Base-by-base conservation (phyloP, 2,329 filamentous ascomycete species). In the Aspergillus brasiliensis region DNA sequence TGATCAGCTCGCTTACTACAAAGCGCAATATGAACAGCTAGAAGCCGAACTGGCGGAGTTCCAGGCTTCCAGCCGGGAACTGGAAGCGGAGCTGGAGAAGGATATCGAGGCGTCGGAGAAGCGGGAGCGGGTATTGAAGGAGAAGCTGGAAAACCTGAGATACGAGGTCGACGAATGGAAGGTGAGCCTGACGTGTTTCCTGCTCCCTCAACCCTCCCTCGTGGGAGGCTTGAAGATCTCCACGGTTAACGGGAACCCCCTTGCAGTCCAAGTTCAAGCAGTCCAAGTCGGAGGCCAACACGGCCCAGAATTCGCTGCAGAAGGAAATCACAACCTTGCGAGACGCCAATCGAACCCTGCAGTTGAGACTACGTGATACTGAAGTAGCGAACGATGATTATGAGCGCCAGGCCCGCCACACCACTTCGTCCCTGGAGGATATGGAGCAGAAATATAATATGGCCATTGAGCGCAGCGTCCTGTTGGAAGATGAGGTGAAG, bases 91-190 rank as follows among this genome's bases (percentile, higher is more conserved):
- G 78, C 83, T 99, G 56, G 95, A 99, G 78, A 96, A 93, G 81
- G 95, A 99, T 75, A 89, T 99, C 59, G 94, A 98, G 70, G 90
- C 91, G 47, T 93, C 93, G 47, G 95, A 99, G 82, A 96, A 96
- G 81, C 87, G 92, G 69, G 94, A 98, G 80, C 86, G 92, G 64
- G 83, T 88, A 65, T 79, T 97, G 68, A 89, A 93, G 75, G 90
- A 96, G 76, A 96, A 94, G 80, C 90, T 91, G 0, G 94, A 98
- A 76, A 85, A 83, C 38, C 77, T 96, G 64, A 87, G 85, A 52
- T 99, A 92, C 72, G 93, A 98, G 76, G 93, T 95, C 0, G 92
- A 98, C 60, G 95, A 99, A 79, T 99, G 95, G 95, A 98, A 98
- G 88, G 92, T 94, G 81, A 77, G 66, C 40, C 34, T 17, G 19